phyloP scores from a whole-genome alignment of 2,329 filamentous ascomycete species.

The Fusarium sp. region DNA sequence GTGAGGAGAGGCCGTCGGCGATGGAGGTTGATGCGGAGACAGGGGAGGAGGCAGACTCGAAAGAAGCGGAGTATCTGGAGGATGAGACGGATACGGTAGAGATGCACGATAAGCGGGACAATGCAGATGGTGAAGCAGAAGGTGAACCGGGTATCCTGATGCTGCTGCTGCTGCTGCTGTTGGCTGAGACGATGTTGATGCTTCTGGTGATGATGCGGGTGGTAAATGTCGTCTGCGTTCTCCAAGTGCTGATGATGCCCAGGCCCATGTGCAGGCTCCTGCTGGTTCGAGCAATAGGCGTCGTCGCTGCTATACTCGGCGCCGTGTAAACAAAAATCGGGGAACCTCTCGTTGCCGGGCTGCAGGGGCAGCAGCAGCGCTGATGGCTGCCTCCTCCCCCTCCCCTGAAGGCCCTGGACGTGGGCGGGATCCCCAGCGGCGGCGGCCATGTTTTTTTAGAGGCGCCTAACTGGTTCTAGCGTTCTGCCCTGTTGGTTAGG shows the following conservation, averaged over 20 bases:
- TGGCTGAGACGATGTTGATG: constrained; percentile 45
- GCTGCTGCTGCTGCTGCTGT: constrained; percentile 19
- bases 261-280: background rate
- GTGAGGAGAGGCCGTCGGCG: constrained; percentile 30
- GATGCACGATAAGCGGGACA: constrained; percentile 43
- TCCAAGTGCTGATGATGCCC: constrained; percentile 6
- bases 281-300: constrained; percentile 22
- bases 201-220: constrained; percentile 31
- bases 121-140: constrained; percentile 38
- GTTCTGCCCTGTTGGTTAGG: constrained; percentile 9
- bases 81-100: constrained; percentile 38
- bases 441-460: constrained; percentile 36
- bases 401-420: constrained; percentile 39
- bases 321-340: constrained; percentile 59
- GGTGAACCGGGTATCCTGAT: constrained; percentile 40
- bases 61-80: constrained; percentile 39
- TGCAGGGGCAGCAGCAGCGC: constrained; percentile 36
- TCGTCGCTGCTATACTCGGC: constrained; percentile 20
- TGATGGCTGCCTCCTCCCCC: background rate
- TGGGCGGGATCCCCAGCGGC: constrained; percentile 28
- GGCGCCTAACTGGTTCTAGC: constrained; percentile 5
- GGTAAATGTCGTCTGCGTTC: constrained; percentile 16
- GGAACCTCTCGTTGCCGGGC: constrained; percentile 53
- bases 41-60: constrained; percentile 39
- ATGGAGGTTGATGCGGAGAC: constrained; percentile 27